phyloP scores from a whole-genome alignment of 768 basidiomycete genomes.

The Tricholoma hemisulphureum region DNA sequence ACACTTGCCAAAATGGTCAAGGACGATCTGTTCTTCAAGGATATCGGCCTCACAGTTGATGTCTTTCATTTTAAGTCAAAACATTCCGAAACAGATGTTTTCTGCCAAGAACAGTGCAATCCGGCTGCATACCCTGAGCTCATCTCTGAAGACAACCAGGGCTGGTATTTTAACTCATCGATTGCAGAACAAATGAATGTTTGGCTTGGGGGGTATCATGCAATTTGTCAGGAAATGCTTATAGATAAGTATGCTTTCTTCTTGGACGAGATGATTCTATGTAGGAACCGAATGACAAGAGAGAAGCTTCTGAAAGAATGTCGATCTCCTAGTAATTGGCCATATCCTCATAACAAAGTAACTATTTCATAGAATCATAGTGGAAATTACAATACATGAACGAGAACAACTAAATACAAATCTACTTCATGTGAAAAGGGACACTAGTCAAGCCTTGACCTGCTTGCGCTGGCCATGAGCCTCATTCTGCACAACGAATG shows the following conservation, averaged over 20 bases:
- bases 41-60: not conserved
- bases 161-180: no score
- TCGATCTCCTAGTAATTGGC: not conserved
- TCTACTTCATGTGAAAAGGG: no score
- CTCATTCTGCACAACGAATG: not conserved
- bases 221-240: conserved; percentile 35
- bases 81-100: no score
- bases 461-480: not conserved
- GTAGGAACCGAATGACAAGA: not conserved
- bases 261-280: conserved; percentile 23
- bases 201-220: conserved; percentile 34
- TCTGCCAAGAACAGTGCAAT: no score
- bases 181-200: no score
- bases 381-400: not conserved
- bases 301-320: not conserved
- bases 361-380: not conserved
- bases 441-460: not conserved
- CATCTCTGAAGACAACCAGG: no score
- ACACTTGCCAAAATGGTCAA: conserved; percentile 43
- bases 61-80: no score
- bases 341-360: not conserved
- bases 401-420: not conserved
- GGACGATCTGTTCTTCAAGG: not conserved
- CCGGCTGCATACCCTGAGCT: no score
- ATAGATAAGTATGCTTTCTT: conserved; percentile 32